Percentiles rank a stretch among this genome's conserved stretches.
Evolutionary conservation across 2,329 filamentous ascomycete genomes (phyloP).

Genomic region (Cladosporium sp.): DNA sequence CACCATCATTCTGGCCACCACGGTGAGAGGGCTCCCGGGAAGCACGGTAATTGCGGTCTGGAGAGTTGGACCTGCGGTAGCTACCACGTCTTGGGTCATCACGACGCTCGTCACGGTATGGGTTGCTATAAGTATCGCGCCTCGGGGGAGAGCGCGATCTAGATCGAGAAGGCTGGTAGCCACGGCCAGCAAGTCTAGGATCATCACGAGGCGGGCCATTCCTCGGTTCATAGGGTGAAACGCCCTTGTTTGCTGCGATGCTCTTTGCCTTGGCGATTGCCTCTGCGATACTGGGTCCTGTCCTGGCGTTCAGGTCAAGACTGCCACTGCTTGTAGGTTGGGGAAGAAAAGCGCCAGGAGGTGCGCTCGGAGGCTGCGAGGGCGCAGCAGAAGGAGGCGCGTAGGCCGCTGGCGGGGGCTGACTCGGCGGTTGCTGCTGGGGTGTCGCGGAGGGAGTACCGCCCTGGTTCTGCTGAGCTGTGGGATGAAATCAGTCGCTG

Average conservation of each 20-base stretch:
- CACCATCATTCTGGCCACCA: constrained; percentile 47
- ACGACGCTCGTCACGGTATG: constrained; percentile 80
- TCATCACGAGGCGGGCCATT: constrained; percentile 34
- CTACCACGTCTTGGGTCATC: constrained; percentile 55
- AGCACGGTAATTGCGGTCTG: constrained; percentile 37
- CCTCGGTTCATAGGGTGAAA: constrained; percentile 46
- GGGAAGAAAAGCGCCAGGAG: constrained; percentile 44
- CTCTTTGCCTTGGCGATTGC: constrained; percentile 80
- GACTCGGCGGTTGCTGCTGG: constrained; percentile 36
- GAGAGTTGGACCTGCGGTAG: constrained; percentile 68
- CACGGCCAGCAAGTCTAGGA: constrained; percentile 48
- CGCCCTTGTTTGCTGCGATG: constrained; percentile 73
- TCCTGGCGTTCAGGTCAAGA: constrained; percentile 74
- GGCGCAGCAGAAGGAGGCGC: constrained; percentile 32
- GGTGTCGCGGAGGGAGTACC: constrained; percentile 16
- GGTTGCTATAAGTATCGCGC: constrained; percentile 66
- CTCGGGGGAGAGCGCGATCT: constrained; percentile 67
- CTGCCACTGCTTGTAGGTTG: constrained; percentile 69
- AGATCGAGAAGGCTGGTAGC: constrained; percentile 57
- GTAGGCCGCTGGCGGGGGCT: constrained; percentile 29
- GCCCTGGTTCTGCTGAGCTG: constrained; percentile 43
- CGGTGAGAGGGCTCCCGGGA: constrained; percentile 21
- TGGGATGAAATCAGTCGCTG: constrained; percentile 7
- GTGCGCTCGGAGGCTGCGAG: constrained; percentile 34
- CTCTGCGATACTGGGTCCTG: constrained; percentile 77